Base-by-base conservation (phyloP, 345 rosid species). In the Populus pruinosa region DNA sequence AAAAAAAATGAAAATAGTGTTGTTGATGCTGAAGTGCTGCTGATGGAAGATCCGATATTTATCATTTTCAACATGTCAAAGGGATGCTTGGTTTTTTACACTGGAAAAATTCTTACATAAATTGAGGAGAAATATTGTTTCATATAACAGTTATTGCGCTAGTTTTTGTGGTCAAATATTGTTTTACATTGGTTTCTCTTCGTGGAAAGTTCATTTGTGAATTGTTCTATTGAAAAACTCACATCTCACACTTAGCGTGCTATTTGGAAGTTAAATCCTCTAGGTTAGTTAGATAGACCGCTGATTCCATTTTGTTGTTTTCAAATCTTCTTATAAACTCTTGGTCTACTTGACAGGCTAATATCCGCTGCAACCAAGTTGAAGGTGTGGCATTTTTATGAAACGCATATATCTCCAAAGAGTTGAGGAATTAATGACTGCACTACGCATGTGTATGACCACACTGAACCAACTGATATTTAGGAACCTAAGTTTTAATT, bases 301-400 rank as follows among this genome's bases (percentile, higher is more conserved):
- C 27, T 59, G 47, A 43, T 77, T 69, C 70, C 61, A 29, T 47
- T 53, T 59, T n/a, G 2, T 21, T 69, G 6, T 25, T 31, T 72
- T 61, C 67, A 33, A 13, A 70, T 75, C 8, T 71, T 41, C 43
- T 50, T 17, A 38, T 39, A 33, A 23, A 55, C 56, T 69, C 9
- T 5, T 77, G 50, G 29, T 39, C 67, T 73, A 65, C 31, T 41
- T 77, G 68, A 66, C 81, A 83, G 83, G 86, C 44, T 29, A 18
- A 47, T 27, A 50, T 76, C 72, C 36, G 67, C 53, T 59, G 31
- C 31, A 64, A 66, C 17, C 64, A 27, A 66, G 33, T 66, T 25
- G 6, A 36, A 50, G 47, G 70, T 29, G 25, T 35, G 77, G 44
- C 21, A 67, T 61, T 63, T 11, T 59, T 27, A 8, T n/a, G 44